Base-by-base conservation (phyloP, 2,329 filamentous ascomycete genomes). In the Penicillium sp. region DNA sequence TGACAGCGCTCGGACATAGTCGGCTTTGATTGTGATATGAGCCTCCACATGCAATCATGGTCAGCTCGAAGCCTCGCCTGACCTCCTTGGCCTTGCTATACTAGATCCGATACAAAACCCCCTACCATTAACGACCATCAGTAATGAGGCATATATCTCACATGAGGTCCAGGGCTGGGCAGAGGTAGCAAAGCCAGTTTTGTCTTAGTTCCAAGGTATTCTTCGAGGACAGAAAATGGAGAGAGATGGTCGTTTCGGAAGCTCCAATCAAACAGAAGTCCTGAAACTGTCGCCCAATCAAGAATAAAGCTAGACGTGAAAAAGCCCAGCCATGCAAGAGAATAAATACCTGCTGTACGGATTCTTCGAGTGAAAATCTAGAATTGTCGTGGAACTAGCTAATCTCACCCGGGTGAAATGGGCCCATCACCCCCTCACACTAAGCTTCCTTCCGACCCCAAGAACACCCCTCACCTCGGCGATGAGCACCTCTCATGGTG, bases 321-420 rank as follows among this genome's bases (percentile, higher is more conserved):
- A 13, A 12, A 26, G 24, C 39, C 21, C 26, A 38, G 34, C 16
- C 34, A 38, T 38, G 34, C 34, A 38, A 4, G 9, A 12, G 21
- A 12, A 21, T 8, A 16, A 15, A 23, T 26, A 26, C 39, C 42
- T 29, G 48, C 23, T 31, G 47, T 31, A 31, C 13, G 8, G 34
- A 50, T 41, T 4, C 26, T 50, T 50, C 48, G 36, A n/a, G 24
- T 38, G 10, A 9, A 16, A 23, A 33, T 45, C 48, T 50, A 45
- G 48, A 50, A 50, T 18, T 42, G 31, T 36, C 9, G 9, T 36
- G 16, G 21, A 34, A 34, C 5, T 31, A 18, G n/a, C 26, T 21
- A 44, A 42, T 39, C 39, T 49, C 42, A 50, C 48, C 48, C 48
- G 42, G 48, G 48, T 33, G n/a, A 29, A 50, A 36, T 36, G 18